Evolutionary conservation across 495 filamentous ascomycete species (phyloP).

Genomic region (Podospora tetraspora): DNA sequence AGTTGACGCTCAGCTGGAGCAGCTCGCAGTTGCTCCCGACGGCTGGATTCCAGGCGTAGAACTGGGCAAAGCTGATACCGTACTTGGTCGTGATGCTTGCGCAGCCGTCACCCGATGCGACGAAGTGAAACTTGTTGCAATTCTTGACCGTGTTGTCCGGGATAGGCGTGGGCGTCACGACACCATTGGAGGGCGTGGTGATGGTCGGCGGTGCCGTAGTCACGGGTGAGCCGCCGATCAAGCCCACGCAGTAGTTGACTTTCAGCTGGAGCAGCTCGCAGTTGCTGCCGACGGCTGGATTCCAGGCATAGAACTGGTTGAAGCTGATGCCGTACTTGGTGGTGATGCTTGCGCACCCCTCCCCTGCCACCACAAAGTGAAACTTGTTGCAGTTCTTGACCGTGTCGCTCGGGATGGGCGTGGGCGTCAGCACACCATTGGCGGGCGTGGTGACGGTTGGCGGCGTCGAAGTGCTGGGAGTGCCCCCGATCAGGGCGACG

Average conservation of each 20-base stretch:
- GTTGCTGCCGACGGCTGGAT: neutral
- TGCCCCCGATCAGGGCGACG: neutral
- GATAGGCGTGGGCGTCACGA: too few relatives aligned
- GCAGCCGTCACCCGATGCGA: slow-evolving; percentile 40
- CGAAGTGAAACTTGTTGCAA: slow-evolving; percentile 30
- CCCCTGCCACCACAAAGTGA: slow-evolving; percentile 35
- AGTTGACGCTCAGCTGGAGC: neutral
- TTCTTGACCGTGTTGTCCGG: neutral
- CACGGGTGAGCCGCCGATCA: neutral
- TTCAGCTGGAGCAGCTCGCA: neutral
- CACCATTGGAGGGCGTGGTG: neutral
- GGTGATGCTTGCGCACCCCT: slow-evolving; percentile 40
- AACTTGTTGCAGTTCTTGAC: slow-evolving; percentile 19
- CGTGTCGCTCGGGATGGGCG: neutral
- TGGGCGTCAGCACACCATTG: slow-evolving; percentile 6
- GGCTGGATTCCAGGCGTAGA: slow-evolving; percentile 39
- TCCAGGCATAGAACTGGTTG: slow-evolving; percentile 31
- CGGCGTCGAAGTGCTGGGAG: neutral
- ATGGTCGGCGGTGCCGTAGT: slow-evolving; percentile 2
- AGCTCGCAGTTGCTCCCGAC: slow-evolving; percentile 23
- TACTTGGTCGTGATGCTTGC: slow-evolving; percentile 27
- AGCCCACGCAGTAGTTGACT: slow-evolving; percentile 2
- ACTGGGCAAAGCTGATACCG: slow-evolving; percentile 24
- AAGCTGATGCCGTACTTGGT: slow-evolving; percentile 19
- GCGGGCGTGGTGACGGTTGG: slow-evolving; percentile 4